phyloP scores from a whole-genome alignment of 495 filamentous ascomycete genomes.

The Penicillium dipodomyicola region DNA sequence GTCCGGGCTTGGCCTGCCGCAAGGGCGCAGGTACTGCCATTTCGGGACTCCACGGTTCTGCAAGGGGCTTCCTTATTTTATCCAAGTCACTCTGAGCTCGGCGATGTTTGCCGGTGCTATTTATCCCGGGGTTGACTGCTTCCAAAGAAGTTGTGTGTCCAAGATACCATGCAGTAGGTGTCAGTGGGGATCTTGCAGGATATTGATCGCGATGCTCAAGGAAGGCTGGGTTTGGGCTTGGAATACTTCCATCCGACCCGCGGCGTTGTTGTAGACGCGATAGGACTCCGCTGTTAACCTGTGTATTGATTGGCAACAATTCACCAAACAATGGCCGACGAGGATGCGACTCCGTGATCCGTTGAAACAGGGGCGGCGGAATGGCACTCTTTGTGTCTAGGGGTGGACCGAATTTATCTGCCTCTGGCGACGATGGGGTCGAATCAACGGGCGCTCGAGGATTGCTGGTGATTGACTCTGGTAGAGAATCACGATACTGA shows the following conservation, averaged over 20 bases:
- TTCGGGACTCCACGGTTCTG: constrained; percentile 31
- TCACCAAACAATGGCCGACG: constrained; percentile 53
- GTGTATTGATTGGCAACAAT: constrained; percentile 41
- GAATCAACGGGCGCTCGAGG: constrained; percentile 12
- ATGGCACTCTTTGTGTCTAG: constrained; percentile 3
- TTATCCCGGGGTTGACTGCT: constrained; percentile 39
- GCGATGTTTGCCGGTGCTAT: constrained; percentile 38
- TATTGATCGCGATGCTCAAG: constrained; percentile 42
- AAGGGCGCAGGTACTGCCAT: constrained; percentile 44
- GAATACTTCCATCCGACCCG: constrained; percentile 54
- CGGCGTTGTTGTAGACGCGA: constrained; percentile 43
- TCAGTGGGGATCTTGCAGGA: constrained; percentile 44
- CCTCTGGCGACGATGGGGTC: constrained; percentile 13
- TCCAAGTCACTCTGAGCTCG: constrained; percentile 49
- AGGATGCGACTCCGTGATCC: constrained; percentile 21
- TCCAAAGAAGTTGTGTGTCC: constrained; percentile 49
- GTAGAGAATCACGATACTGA: constrained; percentile 25
- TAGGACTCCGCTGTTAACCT: constrained; percentile 37
- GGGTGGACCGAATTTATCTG: constrained; percentile 1
- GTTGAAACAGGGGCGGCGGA: constrained; percentile 25
- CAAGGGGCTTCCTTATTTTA: constrained; percentile 26
- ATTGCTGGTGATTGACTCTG: constrained; percentile 8
- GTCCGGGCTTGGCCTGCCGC: constrained; percentile 27
- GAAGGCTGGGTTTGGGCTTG: constrained; percentile 51
- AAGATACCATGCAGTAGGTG: constrained; percentile 57